Base-by-base conservation (phyloP, 495 filamentous ascomycete species). In the Friedmanniomyces endolithicus region DNA sequence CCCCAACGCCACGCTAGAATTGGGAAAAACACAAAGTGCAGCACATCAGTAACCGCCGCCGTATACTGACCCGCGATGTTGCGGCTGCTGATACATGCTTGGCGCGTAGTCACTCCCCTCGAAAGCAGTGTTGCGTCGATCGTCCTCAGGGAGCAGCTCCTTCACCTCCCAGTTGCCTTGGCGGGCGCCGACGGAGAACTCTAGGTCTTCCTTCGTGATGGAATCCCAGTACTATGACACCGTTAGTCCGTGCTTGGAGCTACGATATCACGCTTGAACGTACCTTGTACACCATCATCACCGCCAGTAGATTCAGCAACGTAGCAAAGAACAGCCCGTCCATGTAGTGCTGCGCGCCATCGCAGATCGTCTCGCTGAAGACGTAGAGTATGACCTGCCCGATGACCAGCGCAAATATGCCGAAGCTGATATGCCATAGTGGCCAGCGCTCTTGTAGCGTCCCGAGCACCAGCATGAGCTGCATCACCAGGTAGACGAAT, bases 221-320 rank as follows among this genome's bases (percentile, higher is more conserved):
- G 90, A 96, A 68, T 99, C 92, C 92, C 92, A 99, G 75, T 94
- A 97, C 88, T 90, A 62, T 50, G 43, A 44, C 1, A 47, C 4
- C 1, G 29, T 50, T 50, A 50, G 47, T 22, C 7, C 16, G 12
- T n/a, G 17, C 11, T 14, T 8, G 3, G 16, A 6, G 11, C 24
- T 31, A 9, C 16, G 25, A 20, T 11, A 1, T 12, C 6, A 14
- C 11, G 24, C 25, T 33, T 12, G 50, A 35, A 67, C 74, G 52
- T 74, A 88, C 88, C 83, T 99, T 99, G 77, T 99, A 99, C 11
- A 97, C 84, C 92, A 99, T 99, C 92, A 99, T 99, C 49, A 97
- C 90, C 1, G 83, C 90, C 11, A 97, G 75, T 31, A 99, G 72
- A 65, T 99, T 97, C 72, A 87, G 90, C 59, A 90, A 83, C 0